Evolutionary conservation across 306 rosid genomes (phyloP).

Genomic region (Cucumis melo): DNA sequence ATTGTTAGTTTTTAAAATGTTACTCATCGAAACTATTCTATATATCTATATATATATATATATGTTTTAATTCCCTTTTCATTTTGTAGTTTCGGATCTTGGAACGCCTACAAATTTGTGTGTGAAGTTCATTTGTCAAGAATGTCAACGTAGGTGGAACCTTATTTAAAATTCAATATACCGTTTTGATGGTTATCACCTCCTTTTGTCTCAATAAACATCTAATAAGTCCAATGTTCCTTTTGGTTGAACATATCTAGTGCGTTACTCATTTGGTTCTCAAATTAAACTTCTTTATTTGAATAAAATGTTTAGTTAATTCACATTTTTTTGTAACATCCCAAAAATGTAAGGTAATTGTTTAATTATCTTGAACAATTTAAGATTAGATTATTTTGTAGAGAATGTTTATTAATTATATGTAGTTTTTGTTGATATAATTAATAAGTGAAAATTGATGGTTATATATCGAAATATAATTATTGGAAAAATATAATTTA

Average conservation of each 20-base stretch:
- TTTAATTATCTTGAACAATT: too few relatives aligned
- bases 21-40: too few relatives aligned
- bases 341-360: too few relatives aligned
- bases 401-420: too few relatives aligned
- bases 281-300: not conserved
- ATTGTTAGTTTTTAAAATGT: too few relatives aligned
- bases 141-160: not conserved
- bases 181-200: not conserved
- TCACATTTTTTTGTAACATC: not conserved
- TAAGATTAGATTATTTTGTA: too few relatives aligned
- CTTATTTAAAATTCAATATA: not conserved
- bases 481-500: too few relatives aligned
- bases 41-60: too few relatives aligned
- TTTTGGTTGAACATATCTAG: not conserved
- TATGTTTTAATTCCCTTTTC: too few relatives aligned
- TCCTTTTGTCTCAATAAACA: not conserved
- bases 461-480: too few relatives aligned
- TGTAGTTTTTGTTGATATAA: too few relatives aligned
- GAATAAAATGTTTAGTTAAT: not conserved
- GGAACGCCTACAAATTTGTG: not conserved
- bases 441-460: too few relatives aligned
- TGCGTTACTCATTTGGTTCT: not conserved
- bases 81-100: not conserved
- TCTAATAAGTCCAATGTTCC: not conserved
- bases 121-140: not conserved